Evolutionary conservation across 257 asterid species (phyloP).

Genomic region (Eucommia ulmoides): DNA sequence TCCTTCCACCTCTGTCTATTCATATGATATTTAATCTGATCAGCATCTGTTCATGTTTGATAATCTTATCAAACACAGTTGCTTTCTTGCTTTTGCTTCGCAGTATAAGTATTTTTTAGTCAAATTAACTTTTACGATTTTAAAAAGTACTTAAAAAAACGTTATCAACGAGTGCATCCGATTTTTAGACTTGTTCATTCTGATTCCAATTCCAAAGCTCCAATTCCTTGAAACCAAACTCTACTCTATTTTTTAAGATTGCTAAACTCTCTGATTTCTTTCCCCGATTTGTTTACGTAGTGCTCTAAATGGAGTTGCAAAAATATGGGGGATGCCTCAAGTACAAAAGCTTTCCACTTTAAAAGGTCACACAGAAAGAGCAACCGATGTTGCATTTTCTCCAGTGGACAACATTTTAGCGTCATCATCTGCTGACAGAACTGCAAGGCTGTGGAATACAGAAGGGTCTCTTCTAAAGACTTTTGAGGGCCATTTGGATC

Average conservation of each 20-base stretch:
- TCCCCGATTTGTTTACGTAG: slow-evolving; percentile 14
- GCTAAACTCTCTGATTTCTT: not conserved
- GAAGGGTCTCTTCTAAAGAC: slow-evolving; percentile 61
- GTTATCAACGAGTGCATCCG: not conserved
- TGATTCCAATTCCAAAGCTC: no score
- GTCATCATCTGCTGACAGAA: slow-evolving; percentile 89
- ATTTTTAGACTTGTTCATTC: not conserved
- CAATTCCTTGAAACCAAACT: no score
- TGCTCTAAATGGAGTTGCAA: slow-evolving; percentile 77
- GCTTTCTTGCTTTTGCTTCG: slow-evolving; percentile 5
- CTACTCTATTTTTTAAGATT: no score
- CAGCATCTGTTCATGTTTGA: no score
- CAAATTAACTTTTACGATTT: not conserved
- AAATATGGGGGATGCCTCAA: slow-evolving; percentile 75
- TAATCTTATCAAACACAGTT: slow-evolving; percentile 2
- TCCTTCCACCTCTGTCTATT: slow-evolving; percentile 2
- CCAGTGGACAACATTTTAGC: slow-evolving; percentile 55
- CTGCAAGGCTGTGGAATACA: slow-evolving; percentile 67
- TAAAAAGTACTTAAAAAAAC: no score
- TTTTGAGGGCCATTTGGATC: slow-evolving; percentile 86
- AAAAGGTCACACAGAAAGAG: slow-evolving; percentile 88
- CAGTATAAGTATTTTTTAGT: not conserved
- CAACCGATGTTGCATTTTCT: slow-evolving; percentile 83
- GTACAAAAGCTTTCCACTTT: slow-evolving; percentile 52
- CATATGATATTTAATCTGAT: no score